A percentile compares a stretch with the other conserved stretches of the same genome.
These are phyloP conservation scores for Hibiscus syriacus DNA, from an alignment of 345 rosid species.

Conservation along the genomic window DNA sequence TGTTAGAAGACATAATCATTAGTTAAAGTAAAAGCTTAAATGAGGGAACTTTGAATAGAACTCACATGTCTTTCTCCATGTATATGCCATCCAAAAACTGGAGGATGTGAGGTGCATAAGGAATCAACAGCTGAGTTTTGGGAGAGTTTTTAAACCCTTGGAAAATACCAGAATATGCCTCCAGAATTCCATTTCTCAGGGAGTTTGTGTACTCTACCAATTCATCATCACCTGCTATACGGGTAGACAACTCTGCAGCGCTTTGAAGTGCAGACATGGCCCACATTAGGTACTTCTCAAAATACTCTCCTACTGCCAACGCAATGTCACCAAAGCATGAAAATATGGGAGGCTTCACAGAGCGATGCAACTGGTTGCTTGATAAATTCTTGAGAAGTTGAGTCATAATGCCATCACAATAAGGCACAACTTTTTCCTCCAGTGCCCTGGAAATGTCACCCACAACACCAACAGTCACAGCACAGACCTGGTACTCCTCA, in stretches of 20 bases:
- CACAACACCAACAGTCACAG: slow-evolving; percentile 70
- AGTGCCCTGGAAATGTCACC: slow-evolving; percentile 65
- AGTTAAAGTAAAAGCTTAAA: background rate
- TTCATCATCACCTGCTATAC: slow-evolving; percentile 56
- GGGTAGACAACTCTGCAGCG: slow-evolving; percentile 71
- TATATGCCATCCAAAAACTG: slow-evolving; percentile 75
- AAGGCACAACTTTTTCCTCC: slow-evolving; percentile 57
- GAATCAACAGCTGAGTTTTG: slow-evolving; percentile 61
- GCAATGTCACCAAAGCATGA: slow-evolving; percentile 75
- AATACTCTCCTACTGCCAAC: slow-evolving; percentile 64
- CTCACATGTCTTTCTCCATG: slow-evolving; percentile 76
- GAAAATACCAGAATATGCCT: slow-evolving; percentile 71
- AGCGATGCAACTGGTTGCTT: slow-evolving; percentile 67
- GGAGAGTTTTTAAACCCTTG: slow-evolving; percentile 77
- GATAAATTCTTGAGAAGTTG: slow-evolving; percentile 75
- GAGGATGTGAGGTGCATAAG: slow-evolving; percentile 60
- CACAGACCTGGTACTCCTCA: slow-evolving; percentile 25
- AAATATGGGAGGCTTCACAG: slow-evolving; percentile 74
- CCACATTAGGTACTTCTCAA: slow-evolving; percentile 60
- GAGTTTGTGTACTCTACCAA: slow-evolving; percentile 68
- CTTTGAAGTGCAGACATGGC: slow-evolving; percentile 77
- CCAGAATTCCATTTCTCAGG: slow-evolving; percentile 61
- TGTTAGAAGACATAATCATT: too few relatives aligned
- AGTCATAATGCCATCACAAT: slow-evolving; percentile 72
- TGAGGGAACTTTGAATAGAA: slow-evolving; percentile 1